Evolutionary conservation across 306 rosid genomes (phyloP).

Genomic region (Sicyos baderoa): DNA sequence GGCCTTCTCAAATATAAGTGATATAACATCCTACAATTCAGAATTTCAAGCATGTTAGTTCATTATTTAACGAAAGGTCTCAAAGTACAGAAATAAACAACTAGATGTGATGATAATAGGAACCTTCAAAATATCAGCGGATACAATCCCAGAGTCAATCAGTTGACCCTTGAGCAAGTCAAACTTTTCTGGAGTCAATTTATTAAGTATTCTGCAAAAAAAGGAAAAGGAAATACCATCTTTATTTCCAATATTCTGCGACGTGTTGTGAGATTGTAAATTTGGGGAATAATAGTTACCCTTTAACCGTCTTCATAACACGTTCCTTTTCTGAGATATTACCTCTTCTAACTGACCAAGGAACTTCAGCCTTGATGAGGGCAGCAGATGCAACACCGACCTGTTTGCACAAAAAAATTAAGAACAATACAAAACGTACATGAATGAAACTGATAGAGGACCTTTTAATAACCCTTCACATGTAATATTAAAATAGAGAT

Average conservation of each 20-base stretch:
- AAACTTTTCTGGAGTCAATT: slow-evolving; percentile 41
- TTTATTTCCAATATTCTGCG: background rate
- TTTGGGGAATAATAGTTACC: slow-evolving; percentile 21
- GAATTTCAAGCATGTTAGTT: slow-evolving; percentile 6
- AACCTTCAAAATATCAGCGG: slow-evolving; percentile 36
- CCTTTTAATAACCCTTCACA: background rate
- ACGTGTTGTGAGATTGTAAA: background rate
- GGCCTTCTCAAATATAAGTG: slow-evolving; percentile 37
- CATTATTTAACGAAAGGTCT: background rate
- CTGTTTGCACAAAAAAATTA: slow-evolving; percentile 13
- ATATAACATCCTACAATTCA: slow-evolving; percentile 30
- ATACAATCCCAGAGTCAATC: slow-evolving; percentile 33
- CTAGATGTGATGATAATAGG: background rate
- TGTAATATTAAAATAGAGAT: background rate
- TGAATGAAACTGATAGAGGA: background rate
- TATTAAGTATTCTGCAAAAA: slow-evolving; percentile 35
- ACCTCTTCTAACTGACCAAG: slow-evolving; percentile 37
- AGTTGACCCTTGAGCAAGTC: slow-evolving; percentile 37
- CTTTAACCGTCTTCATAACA: slow-evolving; percentile 36
- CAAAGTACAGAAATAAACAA: background rate
- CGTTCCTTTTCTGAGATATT: slow-evolving; percentile 35
- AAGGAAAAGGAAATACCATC: background rate
- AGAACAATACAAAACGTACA: background rate
- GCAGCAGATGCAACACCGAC: slow-evolving; percentile 27
- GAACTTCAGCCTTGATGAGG: slow-evolving; percentile 34